Conservation (phyloP, 495 filamentous ascomycete genomes). For the Podospora australis region DNA sequence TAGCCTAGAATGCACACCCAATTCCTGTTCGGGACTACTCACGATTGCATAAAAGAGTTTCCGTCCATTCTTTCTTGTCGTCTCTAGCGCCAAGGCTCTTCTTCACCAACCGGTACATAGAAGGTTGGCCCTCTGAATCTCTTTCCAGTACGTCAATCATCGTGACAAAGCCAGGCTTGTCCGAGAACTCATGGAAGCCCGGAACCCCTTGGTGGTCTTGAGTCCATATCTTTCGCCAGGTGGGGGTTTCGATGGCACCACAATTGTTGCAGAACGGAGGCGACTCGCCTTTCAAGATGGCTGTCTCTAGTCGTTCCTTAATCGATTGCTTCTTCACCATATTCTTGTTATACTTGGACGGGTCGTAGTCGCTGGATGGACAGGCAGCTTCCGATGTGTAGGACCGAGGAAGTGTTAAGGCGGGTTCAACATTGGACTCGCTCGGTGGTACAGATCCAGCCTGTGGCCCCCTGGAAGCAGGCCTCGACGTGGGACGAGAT, state of each 20-base stretch:
- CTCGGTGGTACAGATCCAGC: conserved; percentile 12
- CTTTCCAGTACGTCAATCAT: conserved; percentile 58
- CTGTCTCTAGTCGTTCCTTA: conserved; percentile 56
- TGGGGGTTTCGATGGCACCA: conserved; percentile 88
- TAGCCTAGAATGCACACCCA: too few species aligned
- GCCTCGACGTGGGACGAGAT: conserved; percentile 15
- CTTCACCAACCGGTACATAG: conserved; percentile 65
- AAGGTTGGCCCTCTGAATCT: conserved; percentile 52
- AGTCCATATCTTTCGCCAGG: conserved; percentile 85
- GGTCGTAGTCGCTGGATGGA: conserved; percentile 24
- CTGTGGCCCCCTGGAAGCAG: conserved; percentile 12
- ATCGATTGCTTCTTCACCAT: conserved; percentile 54
- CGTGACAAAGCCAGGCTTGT: conserved; percentile 57
- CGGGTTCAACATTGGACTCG: conserved; percentile 15
- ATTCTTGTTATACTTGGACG: conserved; percentile 39
- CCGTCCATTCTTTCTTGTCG: conserved; percentile 56
- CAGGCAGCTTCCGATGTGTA: conserved; percentile 22
- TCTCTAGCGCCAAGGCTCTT: conserved; percentile 57
- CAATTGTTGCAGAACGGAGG: conserved; percentile 88
- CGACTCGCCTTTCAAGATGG: conserved; percentile 63
- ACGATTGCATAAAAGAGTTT: conserved; percentile 77
- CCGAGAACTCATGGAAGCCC: conserved; percentile 56
- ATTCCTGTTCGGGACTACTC: too few species aligned
- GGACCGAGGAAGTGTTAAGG: conserved; percentile 10
- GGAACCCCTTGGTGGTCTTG: conserved; percentile 59